phyloP scores from a whole-genome alignment of 192 early-diverging fungal species.

The Phycomyces nitens region DNA sequence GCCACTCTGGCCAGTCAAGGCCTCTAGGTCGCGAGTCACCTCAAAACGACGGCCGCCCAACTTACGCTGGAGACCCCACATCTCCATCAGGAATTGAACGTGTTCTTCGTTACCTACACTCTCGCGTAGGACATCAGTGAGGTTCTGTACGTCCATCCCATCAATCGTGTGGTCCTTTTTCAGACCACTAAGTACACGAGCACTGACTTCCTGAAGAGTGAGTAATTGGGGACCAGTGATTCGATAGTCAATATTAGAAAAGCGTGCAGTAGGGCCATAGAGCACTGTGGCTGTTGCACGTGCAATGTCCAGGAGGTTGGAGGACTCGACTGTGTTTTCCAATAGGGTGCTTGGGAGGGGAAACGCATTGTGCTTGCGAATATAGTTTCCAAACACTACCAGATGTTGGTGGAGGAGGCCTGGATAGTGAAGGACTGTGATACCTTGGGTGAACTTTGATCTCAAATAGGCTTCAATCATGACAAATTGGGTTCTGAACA shows the following conservation, averaged over 20 bases:
- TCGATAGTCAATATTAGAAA: constrained; percentile 26
- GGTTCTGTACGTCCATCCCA: constrained; percentile 20
- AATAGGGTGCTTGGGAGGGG: constrained; percentile 29
- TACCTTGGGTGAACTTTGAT: constrained; percentile 18
- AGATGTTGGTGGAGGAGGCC: constrained; percentile 39
- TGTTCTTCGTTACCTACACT: constrained; percentile 34
- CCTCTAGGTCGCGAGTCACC: constrained; percentile 38
- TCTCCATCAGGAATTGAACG: constrained; percentile 33
- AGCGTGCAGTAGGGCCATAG: constrained; percentile 23
- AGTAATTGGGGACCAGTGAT: constrained; percentile 33
- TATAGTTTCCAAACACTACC: constrained; percentile 33
- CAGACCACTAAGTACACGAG: constrained; percentile 27
- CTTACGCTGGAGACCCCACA: constrained; percentile 38
- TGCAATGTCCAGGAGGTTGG: constrained; percentile 34
- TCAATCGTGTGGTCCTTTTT: constrained; percentile 25
- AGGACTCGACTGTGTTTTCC: constrained; percentile 36
- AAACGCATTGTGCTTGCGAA: constrained; percentile 34
- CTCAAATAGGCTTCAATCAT: constrained; percentile 28
- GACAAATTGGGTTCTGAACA: constrained; percentile 32
- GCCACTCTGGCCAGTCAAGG: constrained; percentile 38
- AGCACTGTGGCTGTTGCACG: constrained; percentile 32
- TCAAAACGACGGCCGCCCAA: constrained; percentile 32
- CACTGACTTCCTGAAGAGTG: constrained; percentile 36
- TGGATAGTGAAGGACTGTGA: constrained; percentile 38
- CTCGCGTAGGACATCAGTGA: constrained; percentile 24